phyloP scores from a whole-genome alignment of 1,284 basidiomycete species.

The Gomphus sp. region DNA sequence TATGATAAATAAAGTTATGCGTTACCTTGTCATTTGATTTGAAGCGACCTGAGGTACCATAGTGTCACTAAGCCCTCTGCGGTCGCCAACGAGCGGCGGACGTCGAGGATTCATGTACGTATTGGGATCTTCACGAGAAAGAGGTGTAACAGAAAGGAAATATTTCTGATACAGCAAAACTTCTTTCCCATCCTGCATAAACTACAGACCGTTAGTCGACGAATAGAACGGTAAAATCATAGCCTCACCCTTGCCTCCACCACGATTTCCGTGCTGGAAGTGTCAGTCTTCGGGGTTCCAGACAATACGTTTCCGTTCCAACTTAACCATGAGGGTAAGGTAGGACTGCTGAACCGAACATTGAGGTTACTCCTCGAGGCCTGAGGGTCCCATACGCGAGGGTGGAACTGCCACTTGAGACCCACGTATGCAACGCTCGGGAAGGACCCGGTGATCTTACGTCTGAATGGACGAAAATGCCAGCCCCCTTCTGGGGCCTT shows the following conservation, averaged over 20 bases:
- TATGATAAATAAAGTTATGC: neutral
- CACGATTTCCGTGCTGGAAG: constrained; percentile 62
- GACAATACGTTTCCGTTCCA: constrained; percentile 72
- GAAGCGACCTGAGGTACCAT: constrained; percentile 30
- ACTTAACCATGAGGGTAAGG: constrained; percentile 75
- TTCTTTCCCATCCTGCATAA: constrained; percentile 62
- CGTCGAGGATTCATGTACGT: constrained; percentile 48
- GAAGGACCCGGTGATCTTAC: constrained; percentile 76
- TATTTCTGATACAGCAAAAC: constrained; percentile 58
- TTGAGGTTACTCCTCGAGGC: constrained; percentile 71
- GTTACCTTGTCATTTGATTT: neutral
- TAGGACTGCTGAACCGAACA: constrained; percentile 74
- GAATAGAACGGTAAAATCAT: neutral
- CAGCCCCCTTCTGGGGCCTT: constrained; percentile 72
- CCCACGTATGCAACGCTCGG: constrained; percentile 78
- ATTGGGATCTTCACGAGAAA: constrained; percentile 50
- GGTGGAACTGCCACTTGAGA: constrained; percentile 85
- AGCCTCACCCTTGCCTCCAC: constrained; percentile 58
- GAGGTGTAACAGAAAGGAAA: constrained; percentile 61
- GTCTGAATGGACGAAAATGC: constrained; percentile 88
- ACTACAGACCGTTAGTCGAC: constrained; percentile 31
- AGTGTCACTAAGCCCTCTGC: constrained; percentile 56
- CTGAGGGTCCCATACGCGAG: constrained; percentile 97
- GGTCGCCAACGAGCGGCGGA: constrained; percentile 51
- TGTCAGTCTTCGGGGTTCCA: constrained; percentile 63